These are phyloP conservation scores for Neurospora tetraspora DNA, from an alignment of 495 filamentous ascomycete genomes.

Conservation along the genomic window DNA sequence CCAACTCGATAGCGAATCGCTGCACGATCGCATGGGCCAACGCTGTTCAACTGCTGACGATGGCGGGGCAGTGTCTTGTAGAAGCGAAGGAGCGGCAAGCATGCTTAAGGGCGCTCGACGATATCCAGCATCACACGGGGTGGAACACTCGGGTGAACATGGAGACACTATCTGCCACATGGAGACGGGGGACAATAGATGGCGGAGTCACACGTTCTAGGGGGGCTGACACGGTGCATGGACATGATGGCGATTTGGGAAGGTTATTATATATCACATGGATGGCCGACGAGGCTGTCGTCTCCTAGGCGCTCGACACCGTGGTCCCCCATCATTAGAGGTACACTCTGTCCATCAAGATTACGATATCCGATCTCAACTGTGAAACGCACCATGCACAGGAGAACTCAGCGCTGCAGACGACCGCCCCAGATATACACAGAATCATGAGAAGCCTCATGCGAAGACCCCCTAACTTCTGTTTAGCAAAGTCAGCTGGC, in stretches of 20 bases:
- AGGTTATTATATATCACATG: neutral
- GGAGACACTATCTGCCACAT: neutral
- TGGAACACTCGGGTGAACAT: neutral
- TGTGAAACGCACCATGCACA: too few species aligned
- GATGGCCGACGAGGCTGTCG: neutral
- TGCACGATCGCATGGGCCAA: neutral
- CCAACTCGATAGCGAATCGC: neutral
- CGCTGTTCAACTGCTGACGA: neutral
- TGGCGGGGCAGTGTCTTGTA: neutral
- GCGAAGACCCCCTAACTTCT: too few species aligned
- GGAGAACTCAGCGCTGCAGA: too few species aligned
- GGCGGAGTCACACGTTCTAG: neutral
- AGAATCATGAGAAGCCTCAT: too few species aligned
- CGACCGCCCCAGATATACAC: too few species aligned
- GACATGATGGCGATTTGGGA: neutral
- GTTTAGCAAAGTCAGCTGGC: too few species aligned
- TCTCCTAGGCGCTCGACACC: neutral
- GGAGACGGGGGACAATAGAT: neutral
- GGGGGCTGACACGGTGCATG: neutral
- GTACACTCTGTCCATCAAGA: too few species aligned
- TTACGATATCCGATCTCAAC: too few species aligned
- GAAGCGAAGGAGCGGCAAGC: neutral
- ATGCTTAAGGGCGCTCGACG: neutral
- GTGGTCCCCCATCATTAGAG: too few species aligned
- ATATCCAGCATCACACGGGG: neutral